A percentile compares a stretch with the other conserved stretches of the same genome.
Evolutionary conservation across 1,139 yeast species (phyloP).

Genomic region (Yamadazyma blattariae): DNA sequence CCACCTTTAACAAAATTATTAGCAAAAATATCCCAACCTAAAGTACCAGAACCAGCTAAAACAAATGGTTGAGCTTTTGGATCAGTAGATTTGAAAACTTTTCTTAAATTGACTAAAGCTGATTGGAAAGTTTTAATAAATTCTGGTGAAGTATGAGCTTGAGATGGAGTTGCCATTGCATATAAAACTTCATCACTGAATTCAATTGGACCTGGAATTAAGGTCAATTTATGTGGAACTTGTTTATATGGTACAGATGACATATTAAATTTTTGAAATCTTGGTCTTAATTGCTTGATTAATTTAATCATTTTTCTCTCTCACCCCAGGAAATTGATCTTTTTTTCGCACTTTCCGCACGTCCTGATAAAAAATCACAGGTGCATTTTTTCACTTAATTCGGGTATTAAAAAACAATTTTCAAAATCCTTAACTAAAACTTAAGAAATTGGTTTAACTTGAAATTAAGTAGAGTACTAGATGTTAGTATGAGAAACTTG

Average conservation of each 20-base stretch:
- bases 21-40: slow-evolving; percentile 92
- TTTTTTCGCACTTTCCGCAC: too few species aligned
- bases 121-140: slow-evolving; percentile 73
- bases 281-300: slow-evolving; percentile 4
- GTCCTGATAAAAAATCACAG: too few species aligned
- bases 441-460: too few species aligned
- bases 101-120: slow-evolving; percentile 65
- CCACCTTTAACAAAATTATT: slow-evolving; percentile 71
- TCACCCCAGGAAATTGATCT: neutral
- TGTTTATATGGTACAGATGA: slow-evolving; percentile 36
- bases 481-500: too few species aligned
- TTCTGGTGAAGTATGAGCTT: slow-evolving; percentile 90
- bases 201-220: slow-evolving; percentile 95
- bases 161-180: slow-evolving; percentile 84
- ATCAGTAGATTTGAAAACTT: slow-evolving; percentile 68
- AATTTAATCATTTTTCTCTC: slow-evolving; percentile 4
- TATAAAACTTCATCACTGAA: slow-evolving; percentile 76
- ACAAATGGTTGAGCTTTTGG: slow-evolving; percentile 73
- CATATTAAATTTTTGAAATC: slow-evolving; percentile 4
- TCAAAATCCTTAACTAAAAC: too few species aligned
- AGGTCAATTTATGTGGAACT: slow-evolving; percentile 53
- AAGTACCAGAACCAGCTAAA: slow-evolving; percentile 87
- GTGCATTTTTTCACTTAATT: neutral
- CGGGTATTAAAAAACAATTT: too few species aligned
- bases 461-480: too few species aligned